Conservation (phyloP, 768 basidiomycete genomes). For the Aureoboletus auriporus region DNA sequence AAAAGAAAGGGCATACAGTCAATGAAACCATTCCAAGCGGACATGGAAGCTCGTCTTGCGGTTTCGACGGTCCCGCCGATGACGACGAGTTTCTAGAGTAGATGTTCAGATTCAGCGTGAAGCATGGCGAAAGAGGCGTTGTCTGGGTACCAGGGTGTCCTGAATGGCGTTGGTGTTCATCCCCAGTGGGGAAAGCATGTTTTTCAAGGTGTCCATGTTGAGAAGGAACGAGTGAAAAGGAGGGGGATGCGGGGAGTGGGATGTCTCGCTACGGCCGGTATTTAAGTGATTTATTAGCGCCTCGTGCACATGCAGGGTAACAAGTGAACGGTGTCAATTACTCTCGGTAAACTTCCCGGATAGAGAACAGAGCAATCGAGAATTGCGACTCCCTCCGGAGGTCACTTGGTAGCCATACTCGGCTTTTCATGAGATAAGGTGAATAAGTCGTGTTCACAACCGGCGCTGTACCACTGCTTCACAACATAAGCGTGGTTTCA, state of each 20-base stretch:
- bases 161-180: constrained; percentile 68
- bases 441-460: neutral
- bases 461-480: too few species aligned
- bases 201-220: constrained; percentile 68
- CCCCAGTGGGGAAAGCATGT: constrained; percentile 64
- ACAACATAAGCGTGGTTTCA: neutral
- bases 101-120: neutral
- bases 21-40: constrained; percentile 87
- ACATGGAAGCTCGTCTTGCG: constrained; percentile 72
- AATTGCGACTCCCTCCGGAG: constrained; percentile 16
- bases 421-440: constrained; percentile 17
- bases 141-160: constrained; percentile 63
- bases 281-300: constrained; percentile 33
- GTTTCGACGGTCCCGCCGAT: constrained; percentile 89
- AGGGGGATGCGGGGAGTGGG: constrained; percentile 28
- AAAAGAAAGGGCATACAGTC: constrained; percentile 50
- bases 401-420: constrained; percentile 17
- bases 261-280: constrained; percentile 31
- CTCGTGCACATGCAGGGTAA: constrained; percentile 33
- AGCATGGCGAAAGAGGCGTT: neutral
- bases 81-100: constrained; percentile 75
- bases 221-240: constrained; percentile 30
- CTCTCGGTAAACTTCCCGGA: constrained; percentile 28
- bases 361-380: constrained; percentile 16
- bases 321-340: constrained; percentile 25